Conservation (phyloP, 176 grass and related monocot species). For the Hsuehochloa calcarea region DNA sequence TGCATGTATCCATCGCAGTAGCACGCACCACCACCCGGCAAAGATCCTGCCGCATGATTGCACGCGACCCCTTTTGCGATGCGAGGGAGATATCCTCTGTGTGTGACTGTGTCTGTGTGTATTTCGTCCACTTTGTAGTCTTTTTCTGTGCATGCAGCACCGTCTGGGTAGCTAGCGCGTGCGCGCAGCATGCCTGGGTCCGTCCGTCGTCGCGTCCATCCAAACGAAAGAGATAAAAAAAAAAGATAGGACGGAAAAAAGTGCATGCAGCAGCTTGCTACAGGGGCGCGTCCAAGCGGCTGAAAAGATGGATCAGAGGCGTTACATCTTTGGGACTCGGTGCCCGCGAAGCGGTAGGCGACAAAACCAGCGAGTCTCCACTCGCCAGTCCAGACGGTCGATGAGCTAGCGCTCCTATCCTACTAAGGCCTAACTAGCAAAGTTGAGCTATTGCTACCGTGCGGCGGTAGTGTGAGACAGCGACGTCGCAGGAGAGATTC, state of each 20-base stretch:
- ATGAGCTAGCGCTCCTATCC: background rate
- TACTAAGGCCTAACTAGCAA: background rate
- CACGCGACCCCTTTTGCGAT: background rate
- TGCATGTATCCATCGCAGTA: background rate
- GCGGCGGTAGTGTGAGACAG: background rate
- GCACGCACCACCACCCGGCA: background rate
- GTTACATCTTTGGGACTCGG: conserved; percentile 36
- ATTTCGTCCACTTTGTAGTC: background rate
- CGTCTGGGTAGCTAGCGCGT: background rate
- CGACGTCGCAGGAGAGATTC: background rate
- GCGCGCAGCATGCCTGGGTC: background rate
- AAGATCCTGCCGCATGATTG: conserved; percentile 31
- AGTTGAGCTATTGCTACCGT: background rate
- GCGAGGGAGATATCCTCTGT: background rate
- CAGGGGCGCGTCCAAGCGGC: conserved; percentile 10
- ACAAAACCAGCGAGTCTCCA: conserved; percentile 27
- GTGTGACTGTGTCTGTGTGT: background rate
- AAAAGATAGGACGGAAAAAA: background rate
- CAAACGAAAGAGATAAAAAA: background rate
- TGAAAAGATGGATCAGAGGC: conserved; percentile 33
- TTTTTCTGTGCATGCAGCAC: background rate
- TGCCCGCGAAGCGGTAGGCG: background rate
- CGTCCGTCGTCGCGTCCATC: background rate
- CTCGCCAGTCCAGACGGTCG: too few species aligned
- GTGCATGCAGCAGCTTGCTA: background rate